A percentile compares a stretch with the other conserved stretches of the same genome.
Evolutionary conservation across 495 filamentous ascomycete genomes (phyloP).

Genomic region (Aspergillus kassunensis): DNA sequence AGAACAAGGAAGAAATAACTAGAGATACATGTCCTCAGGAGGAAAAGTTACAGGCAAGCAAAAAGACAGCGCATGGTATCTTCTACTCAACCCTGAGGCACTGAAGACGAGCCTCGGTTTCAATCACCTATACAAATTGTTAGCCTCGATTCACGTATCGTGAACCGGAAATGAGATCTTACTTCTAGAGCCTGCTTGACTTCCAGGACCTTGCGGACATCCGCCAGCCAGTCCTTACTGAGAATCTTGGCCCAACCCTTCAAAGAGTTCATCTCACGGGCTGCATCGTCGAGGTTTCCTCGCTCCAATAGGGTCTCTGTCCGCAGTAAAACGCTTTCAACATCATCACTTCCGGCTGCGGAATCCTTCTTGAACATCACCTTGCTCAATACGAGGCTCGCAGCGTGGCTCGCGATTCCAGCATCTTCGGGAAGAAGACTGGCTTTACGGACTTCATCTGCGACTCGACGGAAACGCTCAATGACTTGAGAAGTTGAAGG

Average conservation of each 20-base stretch:
- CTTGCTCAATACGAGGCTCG: constrained; percentile 82
- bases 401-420: constrained; percentile 88
- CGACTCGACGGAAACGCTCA: constrained; percentile 94
- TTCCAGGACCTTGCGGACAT: constrained; percentile 84
- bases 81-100: constrained; percentile 48
- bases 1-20: constrained; percentile 39
- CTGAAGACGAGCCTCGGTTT: constrained; percentile 48
- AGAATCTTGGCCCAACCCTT: constrained; percentile 91
- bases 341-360: constrained; percentile 82
- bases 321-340: constrained; percentile 86
- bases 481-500: constrained; percentile 78
- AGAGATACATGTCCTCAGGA: constrained; percentile 43
- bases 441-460: constrained; percentile 89
- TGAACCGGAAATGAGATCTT: constrained; percentile 27
- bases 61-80: constrained; percentile 31
- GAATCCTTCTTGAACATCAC: constrained; percentile 90
- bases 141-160: constrained; percentile 13
- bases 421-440: constrained; percentile 86
- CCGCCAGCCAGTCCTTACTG: constrained; percentile 86
- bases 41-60: constrained; percentile 33
- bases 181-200: constrained; percentile 95
- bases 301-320: constrained; percentile 88
- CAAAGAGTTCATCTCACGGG: constrained; percentile 90
- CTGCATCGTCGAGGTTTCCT: constrained; percentile 84
- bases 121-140: constrained; percentile 39